A percentile compares a stretch with the other conserved stretches of the same genome.
Conservation (phyloP, 139 green algal species). For the Coelastrella sp. region DNA sequence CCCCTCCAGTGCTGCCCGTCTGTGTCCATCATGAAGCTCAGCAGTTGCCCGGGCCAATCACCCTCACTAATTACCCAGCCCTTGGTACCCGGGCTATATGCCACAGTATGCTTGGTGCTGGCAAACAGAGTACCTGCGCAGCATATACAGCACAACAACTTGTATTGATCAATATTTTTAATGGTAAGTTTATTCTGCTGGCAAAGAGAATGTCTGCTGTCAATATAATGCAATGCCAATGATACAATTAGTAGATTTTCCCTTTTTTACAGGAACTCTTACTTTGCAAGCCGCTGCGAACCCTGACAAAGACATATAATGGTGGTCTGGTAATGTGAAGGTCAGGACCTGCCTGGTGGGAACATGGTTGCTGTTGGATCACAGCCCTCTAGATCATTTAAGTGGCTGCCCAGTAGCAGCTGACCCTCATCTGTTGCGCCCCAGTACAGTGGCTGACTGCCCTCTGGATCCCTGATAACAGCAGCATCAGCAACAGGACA, state of each 20-base stretch:
- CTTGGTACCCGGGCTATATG: conserved; percentile 56
- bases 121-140: conserved; percentile 55
- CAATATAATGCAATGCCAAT: too few species aligned
- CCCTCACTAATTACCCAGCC: conserved; percentile 74
- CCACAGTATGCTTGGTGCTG: conserved; percentile 60
- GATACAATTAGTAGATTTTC: too few species aligned
- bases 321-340: too few species aligned
- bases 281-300: too few species aligned
- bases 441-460: conserved; percentile 75
- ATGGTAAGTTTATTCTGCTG: too few species aligned
- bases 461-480: conserved; percentile 45
- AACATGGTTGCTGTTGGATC: conserved; percentile 75
- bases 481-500: neutral
- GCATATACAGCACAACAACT: neutral
- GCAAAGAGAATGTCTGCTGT: too few species aligned
- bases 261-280: too few species aligned
- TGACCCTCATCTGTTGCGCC: conserved; percentile 68
- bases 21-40: conserved; percentile 61
- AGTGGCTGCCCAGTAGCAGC: conserved; percentile 70
- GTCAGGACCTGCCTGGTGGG: conserved; percentile 55
- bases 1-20: conserved; percentile 49
- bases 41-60: conserved; percentile 64
- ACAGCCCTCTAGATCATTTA: conserved; percentile 68
- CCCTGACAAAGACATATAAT: too few species aligned
- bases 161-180: too few species aligned